Conservation (phyloP, 1,284 basidiomycete genomes). For the Pseudozyma flocculosa region DNA sequence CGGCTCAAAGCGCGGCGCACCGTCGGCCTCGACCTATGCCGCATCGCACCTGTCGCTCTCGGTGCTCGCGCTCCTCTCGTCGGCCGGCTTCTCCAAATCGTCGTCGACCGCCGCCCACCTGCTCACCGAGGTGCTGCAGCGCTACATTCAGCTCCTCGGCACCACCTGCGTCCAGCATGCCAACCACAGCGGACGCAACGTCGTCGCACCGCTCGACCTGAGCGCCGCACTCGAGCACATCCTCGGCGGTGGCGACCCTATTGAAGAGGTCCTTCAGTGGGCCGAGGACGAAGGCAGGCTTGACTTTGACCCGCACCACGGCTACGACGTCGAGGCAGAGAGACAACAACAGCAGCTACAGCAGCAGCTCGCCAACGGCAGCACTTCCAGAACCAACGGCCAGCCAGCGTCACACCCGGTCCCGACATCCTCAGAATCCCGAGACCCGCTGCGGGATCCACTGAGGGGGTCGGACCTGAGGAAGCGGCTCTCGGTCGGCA, state of each 20-base stretch:
- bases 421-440: background rate
- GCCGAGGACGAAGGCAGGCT: slow-evolving; percentile 36
- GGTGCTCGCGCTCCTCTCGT: slow-evolving; percentile 24
- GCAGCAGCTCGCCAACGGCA: too few relatives aligned
- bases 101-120: slow-evolving; percentile 32
- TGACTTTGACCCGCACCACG: background rate
- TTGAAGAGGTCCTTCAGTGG: slow-evolving; percentile 41
- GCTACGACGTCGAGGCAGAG: background rate
- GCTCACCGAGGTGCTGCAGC: slow-evolving; percentile 41
- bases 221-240: slow-evolving; percentile 37
- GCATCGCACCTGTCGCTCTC: slow-evolving; percentile 32
- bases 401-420: too few relatives aligned
- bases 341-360: too few relatives aligned
- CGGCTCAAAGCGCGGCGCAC: slow-evolving; percentile 1
- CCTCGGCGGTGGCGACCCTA: slow-evolving; percentile 21
- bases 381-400: too few relatives aligned
- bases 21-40: slow-evolving; percentile 32
- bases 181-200: slow-evolving; percentile 30
- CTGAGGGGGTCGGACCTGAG: slow-evolving; percentile 28
- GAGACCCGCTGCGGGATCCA: slow-evolving; percentile 18
- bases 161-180: slow-evolving; percentile 28
- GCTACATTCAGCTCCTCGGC: slow-evolving; percentile 37
- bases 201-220: slow-evolving; percentile 30
- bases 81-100: slow-evolving; percentile 37
- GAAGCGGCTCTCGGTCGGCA: background rate